Evolutionary conservation across 805 yeast genomes (phyloP).

Genomic region (Saccharomycopsis schoenii): DNA sequence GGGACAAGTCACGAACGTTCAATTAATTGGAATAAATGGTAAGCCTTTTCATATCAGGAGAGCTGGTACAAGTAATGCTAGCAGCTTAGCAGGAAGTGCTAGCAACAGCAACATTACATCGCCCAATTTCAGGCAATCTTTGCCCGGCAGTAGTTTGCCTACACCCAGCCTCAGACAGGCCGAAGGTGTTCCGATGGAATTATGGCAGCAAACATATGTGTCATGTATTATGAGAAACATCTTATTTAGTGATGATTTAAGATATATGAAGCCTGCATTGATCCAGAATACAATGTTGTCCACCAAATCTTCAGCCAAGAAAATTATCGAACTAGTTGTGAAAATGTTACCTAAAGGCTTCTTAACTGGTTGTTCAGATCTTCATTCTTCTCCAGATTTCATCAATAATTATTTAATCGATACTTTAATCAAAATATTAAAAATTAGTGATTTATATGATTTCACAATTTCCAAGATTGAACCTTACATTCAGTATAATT

Average conservation of each 20-base stretch:
- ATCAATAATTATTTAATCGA: conserved; percentile 46
- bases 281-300: conserved; percentile 38
- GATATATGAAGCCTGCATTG: conserved; percentile 50
- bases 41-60: conserved; percentile 12
- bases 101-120: background rate
- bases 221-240: conserved; percentile 47
- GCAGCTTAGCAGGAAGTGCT: background rate
- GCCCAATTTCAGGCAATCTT: background rate
- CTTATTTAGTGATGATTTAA: conserved; percentile 41
- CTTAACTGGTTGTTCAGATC: conserved; percentile 34
- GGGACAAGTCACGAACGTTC: conserved; percentile 23
- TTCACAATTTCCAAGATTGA: conserved; percentile 33
- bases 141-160: background rate
- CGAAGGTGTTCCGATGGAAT: conserved; percentile 26
- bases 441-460: conserved; percentile 30
- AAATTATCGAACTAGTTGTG: conserved; percentile 31
- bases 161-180: background rate
- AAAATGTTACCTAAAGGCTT: conserved; percentile 38
- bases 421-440: conserved; percentile 33
- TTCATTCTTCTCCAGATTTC: conserved; percentile 26
- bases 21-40: conserved; percentile 15
- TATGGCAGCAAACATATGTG: conserved; percentile 57
- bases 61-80: background rate
- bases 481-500: conserved; percentile 8
- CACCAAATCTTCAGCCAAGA: conserved; percentile 28